Conservation (phyloP, 352 stramenopile species). For the Pythium sukuiense region DNA sequence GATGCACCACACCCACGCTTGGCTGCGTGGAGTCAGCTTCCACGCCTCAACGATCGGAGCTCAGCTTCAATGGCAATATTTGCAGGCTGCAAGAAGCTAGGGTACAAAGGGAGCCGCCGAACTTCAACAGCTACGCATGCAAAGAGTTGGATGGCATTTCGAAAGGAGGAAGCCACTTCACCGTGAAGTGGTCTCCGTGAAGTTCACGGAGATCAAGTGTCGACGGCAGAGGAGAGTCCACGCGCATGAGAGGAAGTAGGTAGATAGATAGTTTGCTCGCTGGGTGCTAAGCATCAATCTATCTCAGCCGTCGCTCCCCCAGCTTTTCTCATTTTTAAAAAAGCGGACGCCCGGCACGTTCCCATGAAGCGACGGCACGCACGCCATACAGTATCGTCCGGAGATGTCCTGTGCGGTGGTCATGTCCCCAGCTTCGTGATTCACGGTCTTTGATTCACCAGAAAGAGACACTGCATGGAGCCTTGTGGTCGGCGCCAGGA, state of each 20-base stretch:
- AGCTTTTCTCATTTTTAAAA: background rate
- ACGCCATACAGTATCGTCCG: background rate
- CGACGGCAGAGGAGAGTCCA: background rate
- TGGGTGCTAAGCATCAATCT: background rate
- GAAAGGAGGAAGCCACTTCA: background rate
- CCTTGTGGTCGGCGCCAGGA: background rate
- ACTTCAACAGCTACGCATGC: background rate
- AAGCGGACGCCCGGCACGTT: slow-evolving; percentile 4
- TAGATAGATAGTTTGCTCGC: background rate
- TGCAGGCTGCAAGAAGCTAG: background rate
- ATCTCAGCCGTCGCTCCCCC: background rate
- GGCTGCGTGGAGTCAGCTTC: no score
- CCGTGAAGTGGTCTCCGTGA: background rate
- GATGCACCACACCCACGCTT: no score
- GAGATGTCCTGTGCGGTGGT: background rate
- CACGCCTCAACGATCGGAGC: background rate
- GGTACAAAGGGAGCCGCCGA: background rate
- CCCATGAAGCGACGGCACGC: slow-evolving; percentile 3
- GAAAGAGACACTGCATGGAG: background rate
- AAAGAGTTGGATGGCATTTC: background rate
- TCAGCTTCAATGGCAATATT: background rate
- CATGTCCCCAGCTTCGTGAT: background rate
- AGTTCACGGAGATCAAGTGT: background rate
- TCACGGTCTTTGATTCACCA: background rate
- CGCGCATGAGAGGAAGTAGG: background rate